Evolutionary conservation across 1,284 basidiomycete genomes (phyloP).

Genomic region (Rhodotorula glutinis): DNA sequence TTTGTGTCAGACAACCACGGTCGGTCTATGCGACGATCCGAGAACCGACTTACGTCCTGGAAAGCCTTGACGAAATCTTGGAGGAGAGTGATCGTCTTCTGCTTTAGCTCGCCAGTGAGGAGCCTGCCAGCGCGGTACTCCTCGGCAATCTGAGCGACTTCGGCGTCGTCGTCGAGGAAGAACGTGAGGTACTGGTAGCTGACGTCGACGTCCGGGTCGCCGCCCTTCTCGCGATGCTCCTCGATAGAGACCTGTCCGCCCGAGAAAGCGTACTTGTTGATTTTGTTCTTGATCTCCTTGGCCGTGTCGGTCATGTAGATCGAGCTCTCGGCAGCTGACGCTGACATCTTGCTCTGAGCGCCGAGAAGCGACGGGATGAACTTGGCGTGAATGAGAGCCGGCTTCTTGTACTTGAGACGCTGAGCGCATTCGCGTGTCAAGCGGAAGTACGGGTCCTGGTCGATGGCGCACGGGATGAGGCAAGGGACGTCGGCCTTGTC

Average conservation of each 20-base stretch:
- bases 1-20: constrained; percentile 1
- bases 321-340: constrained; percentile 81
- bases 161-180: constrained; percentile 91
- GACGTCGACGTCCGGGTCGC: constrained; percentile 93
- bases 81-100: constrained; percentile 76
- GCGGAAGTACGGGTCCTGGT: constrained; percentile 87
- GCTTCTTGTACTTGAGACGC: constrained; percentile 94
- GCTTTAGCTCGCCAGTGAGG: constrained; percentile 90
- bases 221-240: constrained; percentile 82
- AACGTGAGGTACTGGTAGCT: constrained; percentile 95
- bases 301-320: constrained; percentile 95
- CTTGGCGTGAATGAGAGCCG: constrained; percentile 85
- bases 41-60: constrained; percentile 64
- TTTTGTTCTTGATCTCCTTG: constrained; percentile 95
- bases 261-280: constrained; percentile 65
- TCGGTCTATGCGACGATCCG: no score
- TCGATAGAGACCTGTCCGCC: constrained; percentile 75
- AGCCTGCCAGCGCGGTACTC: constrained; percentile 87
- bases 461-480: constrained; percentile 97
- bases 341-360: constrained; percentile 98
- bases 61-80: constrained; percentile 83
- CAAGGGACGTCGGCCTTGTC: constrained; percentile 77
- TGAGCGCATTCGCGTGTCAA: constrained; percentile 91
- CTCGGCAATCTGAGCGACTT: constrained; percentile 70
- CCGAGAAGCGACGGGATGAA: constrained; percentile 99